Evolutionary conservation across 2,329 filamentous ascomycete species (phyloP).

Genomic region (Cadophora malorum): DNA sequence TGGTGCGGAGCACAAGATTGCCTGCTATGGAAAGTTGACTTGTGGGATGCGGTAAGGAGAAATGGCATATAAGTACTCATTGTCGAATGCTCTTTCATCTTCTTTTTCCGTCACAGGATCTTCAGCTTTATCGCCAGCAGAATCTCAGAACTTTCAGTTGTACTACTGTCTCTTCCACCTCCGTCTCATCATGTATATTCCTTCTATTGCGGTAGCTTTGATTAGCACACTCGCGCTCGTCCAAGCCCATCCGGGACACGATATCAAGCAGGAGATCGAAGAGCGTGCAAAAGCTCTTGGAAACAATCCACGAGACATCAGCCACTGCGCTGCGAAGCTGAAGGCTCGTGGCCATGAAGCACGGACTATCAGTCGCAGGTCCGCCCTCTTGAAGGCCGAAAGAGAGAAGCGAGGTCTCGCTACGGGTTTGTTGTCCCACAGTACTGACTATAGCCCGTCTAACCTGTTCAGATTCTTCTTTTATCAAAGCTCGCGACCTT

Average conservation of each 20-base stretch:
- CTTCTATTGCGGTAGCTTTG: background rate
- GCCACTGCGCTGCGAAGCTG: conserved; percentile 48
- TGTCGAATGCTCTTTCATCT: background rate
- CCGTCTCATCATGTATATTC: conserved; percentile 23
- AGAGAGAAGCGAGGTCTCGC: conserved; percentile 45
- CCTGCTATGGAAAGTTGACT: background rate
- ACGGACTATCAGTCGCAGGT: conserved; percentile 45
- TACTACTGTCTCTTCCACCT: background rate
- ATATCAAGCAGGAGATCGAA: conserved; percentile 45
- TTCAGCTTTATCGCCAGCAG: background rate
- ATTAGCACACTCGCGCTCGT: conserved; percentile 16
- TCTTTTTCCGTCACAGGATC: background rate
- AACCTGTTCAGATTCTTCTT: conserved; percentile 22
- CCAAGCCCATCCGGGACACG: conserved; percentile 49
- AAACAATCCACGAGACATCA: conserved; percentile 45
- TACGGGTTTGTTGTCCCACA: conserved; percentile 21
- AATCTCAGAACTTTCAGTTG: background rate
- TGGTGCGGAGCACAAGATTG: background rate
- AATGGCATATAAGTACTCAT: background rate
- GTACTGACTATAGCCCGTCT: background rate
- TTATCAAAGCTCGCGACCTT: conserved; percentile 27
- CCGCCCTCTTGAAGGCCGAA: conserved; percentile 43
- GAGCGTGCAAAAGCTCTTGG: conserved; percentile 45
- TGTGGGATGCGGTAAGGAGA: background rate
- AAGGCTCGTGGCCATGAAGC: conserved; percentile 48